These are phyloP conservation scores for Juncus effusus DNA, from an alignment of 176 grass and related monocot species.

Conservation along the genomic window DNA sequence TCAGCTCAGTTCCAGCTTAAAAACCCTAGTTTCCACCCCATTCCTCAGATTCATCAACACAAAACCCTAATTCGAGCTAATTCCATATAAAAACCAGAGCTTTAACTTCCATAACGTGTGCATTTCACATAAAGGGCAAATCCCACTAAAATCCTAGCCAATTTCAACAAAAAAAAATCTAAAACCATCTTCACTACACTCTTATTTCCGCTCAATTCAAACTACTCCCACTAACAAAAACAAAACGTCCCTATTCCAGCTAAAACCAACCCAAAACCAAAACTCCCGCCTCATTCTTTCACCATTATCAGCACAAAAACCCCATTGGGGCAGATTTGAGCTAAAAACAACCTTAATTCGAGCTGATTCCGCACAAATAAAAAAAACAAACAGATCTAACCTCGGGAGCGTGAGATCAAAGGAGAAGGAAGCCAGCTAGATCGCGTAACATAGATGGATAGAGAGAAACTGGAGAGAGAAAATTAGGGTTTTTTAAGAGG, in stretches of 20 bases:
- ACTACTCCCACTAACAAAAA: slow-evolving; percentile 1
- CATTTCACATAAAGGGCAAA: slow-evolving; percentile 9
- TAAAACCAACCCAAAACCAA: not conserved
- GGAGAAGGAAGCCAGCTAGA: slow-evolving; percentile 6
- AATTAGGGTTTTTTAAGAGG: slow-evolving; percentile 33
- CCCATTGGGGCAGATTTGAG: not conserved
- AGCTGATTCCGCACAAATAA: slow-evolving; percentile 13
- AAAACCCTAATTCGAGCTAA: not conserved
- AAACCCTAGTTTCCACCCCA: too few relatives aligned
- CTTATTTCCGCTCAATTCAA: slow-evolving; percentile 14
- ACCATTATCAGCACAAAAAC: not conserved
- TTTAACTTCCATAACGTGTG: not conserved
- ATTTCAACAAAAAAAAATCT: not conserved
- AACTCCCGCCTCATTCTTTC: not conserved
- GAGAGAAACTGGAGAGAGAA: not conserved
- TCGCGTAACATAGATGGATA: not conserved
- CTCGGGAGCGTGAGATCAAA: not conserved
- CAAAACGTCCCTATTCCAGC: slow-evolving; percentile 2
- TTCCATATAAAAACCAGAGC: not conserved
- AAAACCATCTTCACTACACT: not conserved
- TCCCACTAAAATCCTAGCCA: not conserved
- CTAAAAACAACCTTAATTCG: slow-evolving; percentile 6
- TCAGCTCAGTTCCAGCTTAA: too few relatives aligned
- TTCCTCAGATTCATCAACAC: not conserved
- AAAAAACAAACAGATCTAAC: slow-evolving; percentile 24